These are phyloP conservation scores for Proliferodiscus dingleyae DNA, from an alignment of 2,329 filamentous ascomycete species.

Conservation along the genomic window DNA sequence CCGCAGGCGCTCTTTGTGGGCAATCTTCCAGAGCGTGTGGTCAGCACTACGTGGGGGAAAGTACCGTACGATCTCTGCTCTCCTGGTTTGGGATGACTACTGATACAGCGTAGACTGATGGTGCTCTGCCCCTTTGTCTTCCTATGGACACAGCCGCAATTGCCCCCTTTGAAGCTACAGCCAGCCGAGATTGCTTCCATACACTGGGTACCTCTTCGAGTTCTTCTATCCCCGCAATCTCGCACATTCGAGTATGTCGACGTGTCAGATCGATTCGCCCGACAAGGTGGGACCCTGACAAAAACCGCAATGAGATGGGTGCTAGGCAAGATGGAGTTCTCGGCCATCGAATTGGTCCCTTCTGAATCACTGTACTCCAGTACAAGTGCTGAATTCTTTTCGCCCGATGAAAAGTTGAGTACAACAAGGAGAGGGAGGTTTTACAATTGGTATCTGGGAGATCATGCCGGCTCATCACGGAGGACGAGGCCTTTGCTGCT, in stretches of 20 bases:
- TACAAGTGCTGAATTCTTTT: conserved; percentile 45
- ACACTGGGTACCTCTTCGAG: conserved; percentile 63
- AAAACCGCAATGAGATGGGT: conserved; percentile 50
- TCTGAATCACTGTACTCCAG: conserved; percentile 56
- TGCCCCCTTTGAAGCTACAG: conserved; percentile 57
- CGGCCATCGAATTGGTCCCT: conserved; percentile 57
- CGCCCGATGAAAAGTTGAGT: conserved; percentile 2
- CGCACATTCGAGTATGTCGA: conserved; percentile 60
- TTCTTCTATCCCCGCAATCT: conserved; percentile 54
- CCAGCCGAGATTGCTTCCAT: conserved; percentile 63
- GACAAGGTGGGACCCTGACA: conserved; percentile 48
- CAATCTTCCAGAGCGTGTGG: conserved; percentile 60
- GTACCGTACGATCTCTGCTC: conserved; percentile 44
- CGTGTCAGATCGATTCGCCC: conserved; percentile 56
- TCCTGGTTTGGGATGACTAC: conserved; percentile 9
- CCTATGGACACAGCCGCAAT: conserved; percentile 50
- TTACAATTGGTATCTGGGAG: conserved; percentile 29
- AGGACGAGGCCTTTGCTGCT: conserved; percentile 49
- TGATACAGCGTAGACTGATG: conserved; percentile 48
- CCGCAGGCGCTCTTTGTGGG: conserved; percentile 46
- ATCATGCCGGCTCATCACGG: conserved; percentile 27
- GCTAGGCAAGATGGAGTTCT: conserved; percentile 63
- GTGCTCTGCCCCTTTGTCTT: conserved; percentile 66
- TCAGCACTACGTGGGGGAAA: conserved; percentile 63
- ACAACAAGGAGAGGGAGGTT: conserved; percentile 9